Percentiles rank a stretch among this genome's conserved stretches.
These are phyloP conservation scores for Tetrapyrgos nigripes DNA, from an alignment of 1,284 basidiomycete species.

Conservation along the genomic window DNA sequence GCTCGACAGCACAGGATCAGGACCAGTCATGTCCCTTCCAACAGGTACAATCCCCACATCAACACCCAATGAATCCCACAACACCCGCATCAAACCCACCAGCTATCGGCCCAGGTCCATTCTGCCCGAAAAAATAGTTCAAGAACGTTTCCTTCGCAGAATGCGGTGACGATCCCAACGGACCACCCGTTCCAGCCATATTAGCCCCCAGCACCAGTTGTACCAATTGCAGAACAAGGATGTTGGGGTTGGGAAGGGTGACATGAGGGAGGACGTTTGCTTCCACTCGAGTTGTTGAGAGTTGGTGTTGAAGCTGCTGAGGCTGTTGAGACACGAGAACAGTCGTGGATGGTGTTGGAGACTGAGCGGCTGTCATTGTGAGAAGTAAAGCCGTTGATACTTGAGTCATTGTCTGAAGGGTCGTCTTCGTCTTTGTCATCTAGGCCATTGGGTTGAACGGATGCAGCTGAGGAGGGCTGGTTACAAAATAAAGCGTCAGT, in stretches of 20 bases:
- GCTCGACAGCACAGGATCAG: no score
- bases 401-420: slow-evolving; percentile 55
- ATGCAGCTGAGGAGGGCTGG: slow-evolving; percentile 64
- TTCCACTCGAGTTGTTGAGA: slow-evolving; percentile 41
- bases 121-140: slow-evolving; percentile 95
- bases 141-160: slow-evolving; percentile 89
- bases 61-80: slow-evolving; percentile 25
- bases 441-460: slow-evolving; percentile 45
- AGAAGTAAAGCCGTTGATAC: slow-evolving; percentile 59
- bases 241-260: slow-evolving; percentile 31
- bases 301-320: slow-evolving; percentile 26
- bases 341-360: slow-evolving; percentile 81
- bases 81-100: no score
- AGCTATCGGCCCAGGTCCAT: slow-evolving; percentile 69
- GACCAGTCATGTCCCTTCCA: slow-evolving; percentile 69
- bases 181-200: no score
- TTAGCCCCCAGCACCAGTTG: no score
- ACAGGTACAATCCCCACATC: slow-evolving; percentile 46
- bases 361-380: slow-evolving; percentile 72
- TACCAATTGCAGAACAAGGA: slow-evolving; percentile 39
- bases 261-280: slow-evolving; percentile 47
- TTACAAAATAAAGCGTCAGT: no score
- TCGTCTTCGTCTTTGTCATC: slow-evolving; percentile 67
- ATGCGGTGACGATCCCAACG: slow-evolving; percentile 48
- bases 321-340: slow-evolving; percentile 52